phyloP scores from a whole-genome alignment of 345 rosid genomes.

The Eucalyptus dawsonii region DNA sequence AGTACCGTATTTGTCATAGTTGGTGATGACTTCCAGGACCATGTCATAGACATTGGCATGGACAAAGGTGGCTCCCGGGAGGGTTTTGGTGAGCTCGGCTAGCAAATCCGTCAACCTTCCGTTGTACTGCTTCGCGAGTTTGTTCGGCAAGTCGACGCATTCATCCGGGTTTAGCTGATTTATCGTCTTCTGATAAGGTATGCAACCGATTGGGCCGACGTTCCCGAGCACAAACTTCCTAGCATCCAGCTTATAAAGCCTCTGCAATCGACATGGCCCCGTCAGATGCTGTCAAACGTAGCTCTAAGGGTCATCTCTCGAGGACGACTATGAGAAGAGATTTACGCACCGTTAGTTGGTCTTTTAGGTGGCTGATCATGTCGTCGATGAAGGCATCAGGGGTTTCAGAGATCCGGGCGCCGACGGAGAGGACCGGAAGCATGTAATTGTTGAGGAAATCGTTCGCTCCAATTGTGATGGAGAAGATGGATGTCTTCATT shows the following conservation, averaged over 20 bases:
- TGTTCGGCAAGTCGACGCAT: slow-evolving; percentile 70
- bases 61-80: slow-evolving; percentile 63
- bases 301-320: neutral
- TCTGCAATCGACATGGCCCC: slow-evolving; percentile 23
- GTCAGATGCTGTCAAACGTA: neutral
- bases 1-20: slow-evolving; percentile 56
- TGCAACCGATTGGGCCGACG: slow-evolving; percentile 93
- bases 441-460: slow-evolving; percentile 91
- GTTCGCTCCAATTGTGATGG: slow-evolving; percentile 75
- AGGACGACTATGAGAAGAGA: neutral
- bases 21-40: slow-evolving; percentile 85
- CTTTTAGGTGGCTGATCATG: slow-evolving; percentile 47
- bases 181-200: slow-evolving; percentile 78
- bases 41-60: slow-evolving; percentile 68
- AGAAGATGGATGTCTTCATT: slow-evolving; percentile 43
- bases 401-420: slow-evolving; percentile 52
- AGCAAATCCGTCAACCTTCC: slow-evolving; percentile 47
- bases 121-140: slow-evolving; percentile 64
- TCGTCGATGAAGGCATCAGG: slow-evolving; percentile 67
- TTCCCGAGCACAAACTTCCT: slow-evolving; percentile 82
- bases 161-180: slow-evolving; percentile 46
- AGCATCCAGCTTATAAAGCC: slow-evolving; percentile 69
- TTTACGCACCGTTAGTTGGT: slow-evolving; percentile 44
- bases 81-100: slow-evolving; percentile 37
- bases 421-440: slow-evolving; percentile 67